Evolutionary conservation across 495 filamentous ascomycete species (phyloP).

Genomic region (Talaromyces nanjingensis): DNA sequence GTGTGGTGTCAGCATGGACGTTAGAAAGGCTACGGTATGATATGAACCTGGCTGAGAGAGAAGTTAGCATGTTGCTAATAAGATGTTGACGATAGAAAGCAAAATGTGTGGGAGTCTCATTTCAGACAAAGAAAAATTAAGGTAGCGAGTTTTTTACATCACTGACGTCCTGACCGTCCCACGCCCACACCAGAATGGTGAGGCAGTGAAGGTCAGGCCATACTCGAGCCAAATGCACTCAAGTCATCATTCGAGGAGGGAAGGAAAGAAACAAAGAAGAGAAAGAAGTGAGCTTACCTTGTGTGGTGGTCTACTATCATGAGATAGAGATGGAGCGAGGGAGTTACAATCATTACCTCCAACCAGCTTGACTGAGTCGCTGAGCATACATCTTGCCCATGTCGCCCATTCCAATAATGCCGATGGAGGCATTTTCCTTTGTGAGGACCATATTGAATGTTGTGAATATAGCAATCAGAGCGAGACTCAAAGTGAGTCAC

Average conservation of each 20-base stretch:
- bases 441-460: constrained; percentile 29
- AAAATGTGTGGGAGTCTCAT: constrained; percentile 3
- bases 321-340: constrained; percentile 12
- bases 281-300: not conserved
- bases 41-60: not conserved
- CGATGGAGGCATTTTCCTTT: constrained; percentile 65
- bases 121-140: constrained; percentile 77
- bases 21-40: not conserved
- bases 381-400: constrained; percentile 99
- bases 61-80: constrained; percentile 3
- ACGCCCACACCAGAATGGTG: constrained; percentile 47
- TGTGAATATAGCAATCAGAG: not conserved
- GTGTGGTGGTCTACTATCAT: not conserved
- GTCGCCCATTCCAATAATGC: constrained; percentile 97
- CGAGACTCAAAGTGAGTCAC: not conserved
- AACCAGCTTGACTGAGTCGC: constrained; percentile 78
- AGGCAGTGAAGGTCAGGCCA: constrained; percentile 39
- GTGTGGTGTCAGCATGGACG: not conserved
- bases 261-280: constrained; percentile 13
- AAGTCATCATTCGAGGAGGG: constrained; percentile 75
- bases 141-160: constrained; percentile 99
- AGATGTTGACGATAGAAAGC: not conserved
- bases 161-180: constrained; percentile 53
- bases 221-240: constrained; percentile 99
- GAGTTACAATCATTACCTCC: constrained; percentile 63